Base-by-base conservation (phyloP, 179 eudicot genomes). In the Beta corolliflora region DNA sequence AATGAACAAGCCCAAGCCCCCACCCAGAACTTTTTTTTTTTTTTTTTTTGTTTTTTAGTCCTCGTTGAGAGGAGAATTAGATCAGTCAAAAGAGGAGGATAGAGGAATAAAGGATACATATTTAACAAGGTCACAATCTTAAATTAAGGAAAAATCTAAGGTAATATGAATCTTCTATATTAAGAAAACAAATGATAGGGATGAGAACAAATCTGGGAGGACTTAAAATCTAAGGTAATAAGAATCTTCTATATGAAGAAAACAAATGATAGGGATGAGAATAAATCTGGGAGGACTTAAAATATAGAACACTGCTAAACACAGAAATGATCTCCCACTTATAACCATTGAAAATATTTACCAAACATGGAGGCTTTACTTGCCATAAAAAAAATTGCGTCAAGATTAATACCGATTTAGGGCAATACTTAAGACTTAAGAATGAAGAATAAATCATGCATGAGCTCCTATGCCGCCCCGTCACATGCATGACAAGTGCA, bases 61-160 rank as follows among this genome's bases (percentile, higher is more conserved):
- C 69, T 75, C 75, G 36, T 52, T 23, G 45, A 53, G 71, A 85
- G 84, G 75, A 82, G 77, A 85, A 82, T 55, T 15, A 60, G 79
- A 81, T 78, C 53, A 31, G 82, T 75, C 85, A 81, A 85, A 85
- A 85, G 77, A 79, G 80, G 70, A 75, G 7, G 77, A 73, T 58
- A 58, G 52, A 68, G 52, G 10, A 56, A 56, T 56, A 56, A 44
- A n/a, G 12, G 77, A 31, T 5, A 56, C 36, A 56, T 76, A 58
- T 71, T 77, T 70, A 73, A 81, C 59, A 58, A 69, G 70, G 71
- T 19, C 50, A 77, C 36, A 53, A 36, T 29, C 77, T 58, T 56
- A 75, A 75, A 75, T 31, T 18, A 56, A 75, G 77, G 65, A 5
- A 75, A 56, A 31, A 59, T 75, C 52, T 10, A 63, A 71, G 83